Evolutionary conservation across 202 grass and related monocot genomes (phyloP).

Genomic region (Eragrostis tef): DNA sequence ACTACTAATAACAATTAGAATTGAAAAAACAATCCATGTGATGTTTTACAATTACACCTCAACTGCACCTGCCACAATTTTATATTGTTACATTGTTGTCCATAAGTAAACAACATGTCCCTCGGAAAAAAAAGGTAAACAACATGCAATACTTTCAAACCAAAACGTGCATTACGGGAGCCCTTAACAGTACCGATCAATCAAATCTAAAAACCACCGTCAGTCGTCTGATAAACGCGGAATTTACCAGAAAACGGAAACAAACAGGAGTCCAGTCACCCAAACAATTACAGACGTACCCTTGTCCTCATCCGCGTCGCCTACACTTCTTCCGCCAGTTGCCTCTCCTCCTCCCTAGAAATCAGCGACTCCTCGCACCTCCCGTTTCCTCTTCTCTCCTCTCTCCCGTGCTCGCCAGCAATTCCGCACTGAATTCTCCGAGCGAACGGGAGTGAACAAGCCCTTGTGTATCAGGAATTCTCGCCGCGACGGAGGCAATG

Average conservation of each 20-base stretch:
- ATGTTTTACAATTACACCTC: too few species aligned
- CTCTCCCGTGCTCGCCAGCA: neutral
- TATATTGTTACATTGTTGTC: too few species aligned
- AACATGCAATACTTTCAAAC: too few species aligned
- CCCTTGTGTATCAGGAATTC: neutral
- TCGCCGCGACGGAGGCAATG: conserved; percentile 44
- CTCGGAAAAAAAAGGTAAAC: too few species aligned
- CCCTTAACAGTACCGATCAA: too few species aligned
- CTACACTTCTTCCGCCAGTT: neutral
- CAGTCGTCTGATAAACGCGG: neutral
- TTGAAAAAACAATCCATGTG: too few species aligned
- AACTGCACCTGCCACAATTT: too few species aligned
- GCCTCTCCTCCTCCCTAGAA: conserved; percentile 37
- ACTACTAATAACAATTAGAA: too few species aligned
- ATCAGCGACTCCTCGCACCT: neutral
- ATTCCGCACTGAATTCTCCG: neutral
- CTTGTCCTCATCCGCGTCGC: neutral
- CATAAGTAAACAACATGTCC: too few species aligned
- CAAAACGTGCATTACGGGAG: too few species aligned
- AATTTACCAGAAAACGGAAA: neutral
- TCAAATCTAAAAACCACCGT: neutral
- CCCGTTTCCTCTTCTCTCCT: neutral
- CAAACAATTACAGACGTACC: neutral
- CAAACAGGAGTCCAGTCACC: too few species aligned
- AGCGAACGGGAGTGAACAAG: neutral